phyloP scores from a whole-genome alignment of 345 rosid genomes.

The Populus nigra region DNA sequence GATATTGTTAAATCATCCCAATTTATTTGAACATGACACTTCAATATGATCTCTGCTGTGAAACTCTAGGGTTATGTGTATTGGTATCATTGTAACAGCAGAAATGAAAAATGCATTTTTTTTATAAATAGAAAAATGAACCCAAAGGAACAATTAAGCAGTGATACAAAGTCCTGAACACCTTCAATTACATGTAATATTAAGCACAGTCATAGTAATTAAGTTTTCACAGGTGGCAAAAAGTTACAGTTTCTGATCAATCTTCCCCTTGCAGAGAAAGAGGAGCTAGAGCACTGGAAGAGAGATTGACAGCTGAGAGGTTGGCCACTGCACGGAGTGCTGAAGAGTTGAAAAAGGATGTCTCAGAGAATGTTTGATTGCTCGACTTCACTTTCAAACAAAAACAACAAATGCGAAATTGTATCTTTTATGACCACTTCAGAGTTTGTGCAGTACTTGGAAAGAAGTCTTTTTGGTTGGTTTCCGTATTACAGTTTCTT shows the following conservation, averaged over 20 bases:
- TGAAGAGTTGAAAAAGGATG: slow-evolving; percentile 58
- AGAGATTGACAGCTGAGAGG: slow-evolving; percentile 82
- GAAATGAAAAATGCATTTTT: background rate
- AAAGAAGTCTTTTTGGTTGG: slow-evolving; percentile 19
- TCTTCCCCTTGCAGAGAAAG: slow-evolving; percentile 66
- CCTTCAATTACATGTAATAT: background rate
- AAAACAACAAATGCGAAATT: slow-evolving; percentile 7
- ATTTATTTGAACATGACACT: background rate
- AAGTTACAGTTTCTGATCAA: background rate
- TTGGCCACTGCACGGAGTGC: slow-evolving; percentile 47
- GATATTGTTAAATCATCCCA: background rate
- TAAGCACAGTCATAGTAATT: background rate
- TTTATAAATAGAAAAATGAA: background rate
- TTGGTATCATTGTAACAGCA: background rate
- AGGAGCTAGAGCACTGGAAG: slow-evolving; percentile 97
- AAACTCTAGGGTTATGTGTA: background rate
- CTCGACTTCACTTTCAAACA: background rate
- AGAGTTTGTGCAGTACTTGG: slow-evolving; percentile 26
- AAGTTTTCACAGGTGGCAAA: background rate
- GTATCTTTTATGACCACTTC: slow-evolving; percentile 11
- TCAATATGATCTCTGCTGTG: background rate
- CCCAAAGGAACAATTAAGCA: background rate
- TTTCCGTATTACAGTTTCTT: slow-evolving; percentile 29
- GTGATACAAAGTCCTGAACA: background rate
- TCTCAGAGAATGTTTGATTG: slow-evolving; percentile 55